Conservation (phyloP, 768 basidiomycete genomes). For the Boletales sp. region DNA sequence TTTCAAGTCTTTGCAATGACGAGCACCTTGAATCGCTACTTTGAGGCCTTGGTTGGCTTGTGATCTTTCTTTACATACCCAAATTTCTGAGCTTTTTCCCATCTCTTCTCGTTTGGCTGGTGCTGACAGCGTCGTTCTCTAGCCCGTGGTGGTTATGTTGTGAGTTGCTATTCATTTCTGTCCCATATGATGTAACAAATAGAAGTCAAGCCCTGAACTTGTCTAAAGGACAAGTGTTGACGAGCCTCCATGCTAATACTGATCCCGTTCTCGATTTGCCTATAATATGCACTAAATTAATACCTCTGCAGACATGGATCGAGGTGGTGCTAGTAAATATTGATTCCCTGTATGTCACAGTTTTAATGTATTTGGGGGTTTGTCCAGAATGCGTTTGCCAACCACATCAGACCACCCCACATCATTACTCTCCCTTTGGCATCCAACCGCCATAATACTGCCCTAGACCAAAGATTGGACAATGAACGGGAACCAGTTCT, state of each 20-base stretch:
- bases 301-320: constrained; percentile 3
- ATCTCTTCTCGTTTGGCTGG: neutral
- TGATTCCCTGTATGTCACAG: constrained; percentile 1
- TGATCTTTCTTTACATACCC: constrained; percentile 79
- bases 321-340: neutral
- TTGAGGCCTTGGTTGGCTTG: constrained; percentile 60
- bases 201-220: constrained; percentile 91
- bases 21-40: constrained; percentile 85
- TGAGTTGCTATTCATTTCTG: constrained; percentile 31
- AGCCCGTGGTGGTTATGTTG: constrained; percentile 10
- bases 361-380: constrained; percentile 18
- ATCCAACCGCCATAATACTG: constrained; percentile 35
- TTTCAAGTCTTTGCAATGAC: constrained; percentile 41
- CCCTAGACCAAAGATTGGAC: constrained; percentile 29
- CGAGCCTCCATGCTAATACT: constrained; percentile 92
- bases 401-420: constrained; percentile 54
- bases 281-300: constrained; percentile 12
- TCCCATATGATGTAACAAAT: constrained; percentile 60
- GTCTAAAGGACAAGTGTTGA: constrained; percentile 72
- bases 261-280: constrained; percentile 28
- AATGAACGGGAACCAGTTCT: constrained; percentile 17
- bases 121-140: constrained; percentile 11
- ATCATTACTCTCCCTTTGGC: constrained; percentile 40
- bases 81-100: constrained; percentile 74
- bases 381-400: constrained; percentile 59